phyloP scores from a whole-genome alignment of 768 basidiomycete species.

The Xerocomus potaroensis region DNA sequence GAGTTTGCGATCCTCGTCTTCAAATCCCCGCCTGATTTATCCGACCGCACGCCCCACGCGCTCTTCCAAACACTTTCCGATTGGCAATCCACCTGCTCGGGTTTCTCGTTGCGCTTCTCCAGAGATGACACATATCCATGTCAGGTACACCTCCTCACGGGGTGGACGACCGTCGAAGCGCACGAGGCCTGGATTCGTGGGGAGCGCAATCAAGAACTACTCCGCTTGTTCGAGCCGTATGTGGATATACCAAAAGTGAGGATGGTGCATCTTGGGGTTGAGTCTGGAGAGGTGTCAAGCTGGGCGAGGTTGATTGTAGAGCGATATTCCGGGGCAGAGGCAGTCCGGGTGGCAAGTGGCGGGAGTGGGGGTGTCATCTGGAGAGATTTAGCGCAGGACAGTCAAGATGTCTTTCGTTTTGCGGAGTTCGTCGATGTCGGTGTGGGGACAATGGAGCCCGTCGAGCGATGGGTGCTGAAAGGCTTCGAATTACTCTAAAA shows the following conservation, averaged over 20 bases:
- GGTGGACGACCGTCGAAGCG: constrained; percentile 40
- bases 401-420: constrained; percentile 14
- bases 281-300: constrained; percentile 32
- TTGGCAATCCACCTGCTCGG: constrained; percentile 40
- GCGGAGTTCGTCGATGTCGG: no score
- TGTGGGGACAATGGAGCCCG: no score
- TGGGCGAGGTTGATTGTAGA: constrained; percentile 9
- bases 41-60: constrained; percentile 25
- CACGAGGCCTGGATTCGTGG: constrained; percentile 42
- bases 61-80: constrained; percentile 30
- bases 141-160: constrained; percentile 38
- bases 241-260: constrained; percentile 26
- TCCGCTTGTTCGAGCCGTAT: constrained; percentile 28
- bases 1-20: constrained; percentile 40
- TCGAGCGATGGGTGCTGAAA: constrained; percentile 11
- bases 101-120: constrained; percentile 41
- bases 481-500: background rate
- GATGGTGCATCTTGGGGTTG: constrained; percentile 38
- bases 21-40: constrained; percentile 26
- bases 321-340: background rate
- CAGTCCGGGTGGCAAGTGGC: background rate
- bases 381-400: constrained; percentile 12
- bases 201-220: constrained; percentile 36
- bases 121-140: constrained; percentile 12
- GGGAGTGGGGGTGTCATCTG: constrained; percentile 12